phyloP scores from a whole-genome alignment of 2,329 filamentous ascomycete genomes.

The Plectosphaerella plurivora region DNA sequence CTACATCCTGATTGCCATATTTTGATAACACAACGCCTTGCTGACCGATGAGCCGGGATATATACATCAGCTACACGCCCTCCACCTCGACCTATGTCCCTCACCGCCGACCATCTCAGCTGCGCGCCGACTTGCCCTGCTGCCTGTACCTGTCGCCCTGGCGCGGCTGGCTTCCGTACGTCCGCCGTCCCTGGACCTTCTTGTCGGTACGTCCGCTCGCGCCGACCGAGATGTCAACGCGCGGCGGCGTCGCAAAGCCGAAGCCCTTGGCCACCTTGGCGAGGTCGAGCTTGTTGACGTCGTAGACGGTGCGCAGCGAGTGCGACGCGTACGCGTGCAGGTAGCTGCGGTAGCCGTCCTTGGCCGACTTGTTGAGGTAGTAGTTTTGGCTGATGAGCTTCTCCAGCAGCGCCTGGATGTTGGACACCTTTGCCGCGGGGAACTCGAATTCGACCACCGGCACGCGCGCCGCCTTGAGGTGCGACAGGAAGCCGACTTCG shows the following conservation, averaged over 20 bases:
- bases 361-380: constrained; percentile 85
- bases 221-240: constrained; percentile 79
- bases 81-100: background rate
- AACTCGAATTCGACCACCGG: constrained; percentile 97
- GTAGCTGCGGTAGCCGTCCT: constrained; percentile 81
- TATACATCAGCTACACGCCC: background rate
- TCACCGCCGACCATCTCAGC: background rate
- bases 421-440: constrained; percentile 84
- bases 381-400: constrained; percentile 94
- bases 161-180: constrained; percentile 75
- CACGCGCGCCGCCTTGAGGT: constrained; percentile 86
- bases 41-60: constrained; percentile 1
- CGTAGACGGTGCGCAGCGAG: constrained; percentile 55
- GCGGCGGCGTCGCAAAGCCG: constrained; percentile 71
- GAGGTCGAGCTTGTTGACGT: constrained; percentile 79
- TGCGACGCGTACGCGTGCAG: constrained; percentile 90
- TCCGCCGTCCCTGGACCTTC: constrained; percentile 60
- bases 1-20: constrained; percentile 6
- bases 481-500: constrained; percentile 87
- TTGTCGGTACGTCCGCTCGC: constrained; percentile 72
- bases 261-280: constrained; percentile 82
- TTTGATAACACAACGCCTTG: constrained; percentile 3
- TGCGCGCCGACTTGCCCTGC: background rate
- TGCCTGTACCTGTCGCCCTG: constrained; percentile 31
- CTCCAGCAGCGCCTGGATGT: constrained; percentile 87